These are phyloP conservation scores for Rhododendron griersonianum DNA, from an alignment of 148 eudicot species.

Conservation along the genomic window DNA sequence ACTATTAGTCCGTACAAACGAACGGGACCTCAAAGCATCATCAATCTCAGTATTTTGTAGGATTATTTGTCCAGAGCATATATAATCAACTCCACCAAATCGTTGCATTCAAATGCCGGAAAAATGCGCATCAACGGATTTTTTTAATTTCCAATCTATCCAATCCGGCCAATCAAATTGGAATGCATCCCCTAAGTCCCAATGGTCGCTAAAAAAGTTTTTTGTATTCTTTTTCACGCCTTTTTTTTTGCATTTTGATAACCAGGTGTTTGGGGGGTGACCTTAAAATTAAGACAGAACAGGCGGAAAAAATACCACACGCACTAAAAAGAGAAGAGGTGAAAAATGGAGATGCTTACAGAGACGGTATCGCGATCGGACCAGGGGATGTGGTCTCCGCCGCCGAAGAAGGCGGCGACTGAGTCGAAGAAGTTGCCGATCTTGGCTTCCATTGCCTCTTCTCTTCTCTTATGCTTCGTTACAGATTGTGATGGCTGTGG, in stretches of 20 bases:
- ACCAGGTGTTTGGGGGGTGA: not conserved
- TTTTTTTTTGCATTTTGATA: not conserved
- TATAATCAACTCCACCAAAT: no score
- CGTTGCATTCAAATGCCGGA: no score
- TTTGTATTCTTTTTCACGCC: not conserved
- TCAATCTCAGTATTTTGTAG: no score
- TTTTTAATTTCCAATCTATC: no score
- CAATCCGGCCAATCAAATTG: not conserved
- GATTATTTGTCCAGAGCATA: no score
- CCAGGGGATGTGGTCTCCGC: constrained; percentile 84
- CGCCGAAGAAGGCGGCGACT: constrained; percentile 55
- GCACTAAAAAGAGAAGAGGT: not conserved
- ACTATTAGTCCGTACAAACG: no score
- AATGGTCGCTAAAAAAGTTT: not conserved
- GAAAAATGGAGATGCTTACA: constrained; percentile 25
- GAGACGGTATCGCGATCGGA: constrained; percentile 54
- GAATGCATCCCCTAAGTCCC: not conserved
- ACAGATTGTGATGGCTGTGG: not conserved
- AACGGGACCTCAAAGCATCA: no score
- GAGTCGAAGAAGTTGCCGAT: constrained; percentile 56
- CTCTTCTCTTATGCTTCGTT: not conserved
- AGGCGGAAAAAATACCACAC: not conserved
- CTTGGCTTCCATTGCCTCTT: not conserved
- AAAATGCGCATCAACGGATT: no score
- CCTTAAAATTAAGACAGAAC: not conserved